These are phyloP conservation scores for Ophiostoma australiae DNA, from an alignment of 2,329 filamentous ascomycete genomes.

Conservation along the genomic window DNA sequence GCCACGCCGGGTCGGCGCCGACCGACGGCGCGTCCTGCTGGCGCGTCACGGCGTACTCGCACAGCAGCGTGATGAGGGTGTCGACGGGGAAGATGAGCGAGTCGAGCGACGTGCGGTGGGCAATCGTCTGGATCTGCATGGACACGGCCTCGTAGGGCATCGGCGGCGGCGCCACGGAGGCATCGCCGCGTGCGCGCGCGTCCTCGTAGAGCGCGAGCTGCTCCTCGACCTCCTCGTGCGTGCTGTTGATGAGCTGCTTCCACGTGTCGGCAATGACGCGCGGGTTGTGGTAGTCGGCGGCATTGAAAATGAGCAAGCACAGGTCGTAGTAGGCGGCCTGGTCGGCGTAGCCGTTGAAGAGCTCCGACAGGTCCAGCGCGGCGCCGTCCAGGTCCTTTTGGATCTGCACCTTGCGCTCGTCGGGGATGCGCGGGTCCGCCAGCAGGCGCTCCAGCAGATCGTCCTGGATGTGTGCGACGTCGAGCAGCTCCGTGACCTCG, in stretches of 20 bases:
- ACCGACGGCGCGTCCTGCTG: conserved; percentile 54
- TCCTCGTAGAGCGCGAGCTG: conserved; percentile 37
- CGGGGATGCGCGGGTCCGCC: conserved; percentile 63
- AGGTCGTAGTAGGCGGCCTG: conserved; percentile 86
- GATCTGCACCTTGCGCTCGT: conserved; percentile 60
- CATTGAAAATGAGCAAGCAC: conserved; percentile 85
- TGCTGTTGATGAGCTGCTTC: conserved; percentile 71
- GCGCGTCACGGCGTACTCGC: conserved; percentile 56
- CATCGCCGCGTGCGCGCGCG: conserved; percentile 34
- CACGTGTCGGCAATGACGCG: conserved; percentile 81
- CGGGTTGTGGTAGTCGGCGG: conserved; percentile 83
- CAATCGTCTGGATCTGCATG: conserved; percentile 58
- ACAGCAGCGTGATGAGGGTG: conserved; percentile 57
- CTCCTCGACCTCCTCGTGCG: conserved; percentile 54
- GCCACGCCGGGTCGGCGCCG: conserved; percentile 54
- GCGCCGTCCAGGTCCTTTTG: conserved; percentile 67
- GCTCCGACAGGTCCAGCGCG: conserved; percentile 70
- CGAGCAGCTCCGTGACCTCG: conserved; percentile 77
- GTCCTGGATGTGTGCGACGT: conserved; percentile 92
- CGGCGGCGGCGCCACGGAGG: conserved; percentile 37
- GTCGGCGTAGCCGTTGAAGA: conserved; percentile 92
- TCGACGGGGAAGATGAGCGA: conserved; percentile 62
- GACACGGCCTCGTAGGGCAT: conserved; percentile 68
- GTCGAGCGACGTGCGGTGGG: conserved; percentile 59
- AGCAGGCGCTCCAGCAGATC: conserved; percentile 76